Evolutionary conservation across 306 rosid species (phyloP), one percentile per base, ranked within the genome.

Genomic region (Medicago ruthenica): DNA sequence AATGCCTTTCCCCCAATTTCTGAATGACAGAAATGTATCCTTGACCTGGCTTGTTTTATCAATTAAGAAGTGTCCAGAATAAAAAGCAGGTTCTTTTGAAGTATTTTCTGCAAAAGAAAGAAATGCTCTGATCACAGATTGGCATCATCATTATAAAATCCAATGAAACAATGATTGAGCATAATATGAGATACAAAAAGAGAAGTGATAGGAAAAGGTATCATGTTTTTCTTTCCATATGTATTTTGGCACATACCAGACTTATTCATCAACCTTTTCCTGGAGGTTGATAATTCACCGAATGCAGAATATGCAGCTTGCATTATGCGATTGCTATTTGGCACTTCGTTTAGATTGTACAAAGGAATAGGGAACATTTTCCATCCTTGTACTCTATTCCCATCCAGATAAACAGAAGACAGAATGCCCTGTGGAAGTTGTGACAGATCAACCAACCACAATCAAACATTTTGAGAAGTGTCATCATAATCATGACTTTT

Each of bases 1-100:
- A 70, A 95, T 59, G 75, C 98, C 98, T 86, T 92, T 95, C 9
- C 91, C 87, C 98, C 96, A 92, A 6, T 86, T 92, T 6, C 48
- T 78, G 74, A 95, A 84, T 77, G 98, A 92, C 66, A 95, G 31
- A 78, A 77, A 95, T 20, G 97, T 90, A 78, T 95, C 98, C 87
- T 86, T 87, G 75, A 80, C 51, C 59, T 73, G 69, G 74, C 84
- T 81, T 41, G 68, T 85, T 73, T 89, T 76, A 47, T 85, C 87
- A 44, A 95, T 78, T 64, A 80, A 81, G 84, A 95, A 92, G 67
- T 50, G 83, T 20, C 98, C 98, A 3, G 80, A 73, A 82, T 88
- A 95, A 73, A 95, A 83, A 9, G 96, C 87, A 9, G 98, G 97
- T 82, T 81, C 93, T 51, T 79, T 81, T 22, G 83, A 83, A 80